Evolutionary conservation across 2,329 filamentous ascomycete genomes (phyloP).

Genomic region (Fusarium sp.): DNA sequence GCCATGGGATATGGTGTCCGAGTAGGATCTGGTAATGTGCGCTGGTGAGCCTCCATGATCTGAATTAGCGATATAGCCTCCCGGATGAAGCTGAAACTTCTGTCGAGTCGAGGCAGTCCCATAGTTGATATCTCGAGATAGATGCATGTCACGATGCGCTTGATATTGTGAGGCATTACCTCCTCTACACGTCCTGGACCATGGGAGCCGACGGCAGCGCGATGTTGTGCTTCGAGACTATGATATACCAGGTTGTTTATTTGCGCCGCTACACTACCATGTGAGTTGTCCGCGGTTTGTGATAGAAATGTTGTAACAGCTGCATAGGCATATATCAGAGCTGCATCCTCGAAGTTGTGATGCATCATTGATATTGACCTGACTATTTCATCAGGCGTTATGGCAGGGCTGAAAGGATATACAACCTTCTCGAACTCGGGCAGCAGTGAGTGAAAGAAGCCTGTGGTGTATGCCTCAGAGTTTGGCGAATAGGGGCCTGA

Average conservation of each 20-base stretch:
- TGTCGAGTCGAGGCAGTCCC: constrained; percentile 58
- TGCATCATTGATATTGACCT: constrained; percentile 35
- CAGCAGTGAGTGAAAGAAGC: constrained; percentile 30
- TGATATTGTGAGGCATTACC: constrained; percentile 53
- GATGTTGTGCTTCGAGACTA: constrained; percentile 44
- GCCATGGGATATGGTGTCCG: constrained; percentile 26
- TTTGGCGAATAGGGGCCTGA: constrained; percentile 25
- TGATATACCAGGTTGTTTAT: constrained; percentile 40
- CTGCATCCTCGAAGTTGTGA: constrained; percentile 32
- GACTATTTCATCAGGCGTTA: constrained; percentile 33
- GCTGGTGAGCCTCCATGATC: constrained; percentile 32
- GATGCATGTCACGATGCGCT: constrained; percentile 61
- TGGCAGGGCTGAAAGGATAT: constrained; percentile 36
- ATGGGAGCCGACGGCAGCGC: constrained; percentile 43
- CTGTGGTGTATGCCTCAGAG: constrained; percentile 27
- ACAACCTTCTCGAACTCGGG: constrained; percentile 37
- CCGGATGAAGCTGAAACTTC: constrained; percentile 61
- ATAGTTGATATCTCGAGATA: constrained; percentile 65
- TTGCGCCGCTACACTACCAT: constrained; percentile 33
- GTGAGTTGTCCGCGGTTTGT: constrained; percentile 33
- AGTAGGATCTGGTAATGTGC: constrained; percentile 24
- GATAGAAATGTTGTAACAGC: constrained; percentile 38
- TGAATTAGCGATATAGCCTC: constrained; percentile 56
- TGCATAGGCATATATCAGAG: constrained; percentile 36
- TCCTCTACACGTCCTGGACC: constrained; percentile 51